Evolutionary conservation across 2,329 filamentous ascomycete genomes (phyloP).

Genomic region (Cadophora sp.): DNA sequence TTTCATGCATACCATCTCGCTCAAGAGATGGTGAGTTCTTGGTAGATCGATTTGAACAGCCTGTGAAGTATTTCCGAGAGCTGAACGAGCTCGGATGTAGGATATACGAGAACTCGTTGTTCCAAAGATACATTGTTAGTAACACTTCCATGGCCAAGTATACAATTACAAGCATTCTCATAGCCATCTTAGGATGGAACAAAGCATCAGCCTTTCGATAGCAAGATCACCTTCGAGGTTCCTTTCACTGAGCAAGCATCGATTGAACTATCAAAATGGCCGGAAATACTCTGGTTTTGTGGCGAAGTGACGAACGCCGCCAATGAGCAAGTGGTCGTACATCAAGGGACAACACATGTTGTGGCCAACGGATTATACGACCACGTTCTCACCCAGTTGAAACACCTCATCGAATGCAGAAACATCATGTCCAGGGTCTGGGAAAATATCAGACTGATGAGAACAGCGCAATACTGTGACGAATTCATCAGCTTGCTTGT

Average conservation of each 20-base stretch:
- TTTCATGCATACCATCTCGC: too few relatives aligned
- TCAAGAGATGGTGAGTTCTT: too few relatives aligned
- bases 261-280: background rate
- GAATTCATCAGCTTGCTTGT: conserved; percentile 27
- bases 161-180: background rate
- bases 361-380: background rate
- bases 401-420: conserved; percentile 26
- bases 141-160: background rate
- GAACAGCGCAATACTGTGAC: conserved; percentile 14
- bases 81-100: too few relatives aligned
- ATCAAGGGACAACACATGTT: conserved; percentile 1
- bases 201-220: conserved; percentile 10
- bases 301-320: conserved; percentile 11
- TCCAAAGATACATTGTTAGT: background rate
- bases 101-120: too few relatives aligned
- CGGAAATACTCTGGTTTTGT: conserved; percentile 19
- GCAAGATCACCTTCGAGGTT: conserved; percentile 16
- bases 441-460: conserved; percentile 18
- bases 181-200: conserved; percentile 15
- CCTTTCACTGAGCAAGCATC: conserved; percentile 19
- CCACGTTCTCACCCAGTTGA: conserved; percentile 12
- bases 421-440: conserved; percentile 23
- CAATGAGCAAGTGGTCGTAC: conserved; percentile 2
- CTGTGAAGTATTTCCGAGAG: too few relatives aligned
- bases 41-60: too few relatives aligned